These are phyloP conservation scores for Tritrichomonas musculus DNA, from an alignment of 208 protist genomes.

Conservation along the genomic window DNA sequence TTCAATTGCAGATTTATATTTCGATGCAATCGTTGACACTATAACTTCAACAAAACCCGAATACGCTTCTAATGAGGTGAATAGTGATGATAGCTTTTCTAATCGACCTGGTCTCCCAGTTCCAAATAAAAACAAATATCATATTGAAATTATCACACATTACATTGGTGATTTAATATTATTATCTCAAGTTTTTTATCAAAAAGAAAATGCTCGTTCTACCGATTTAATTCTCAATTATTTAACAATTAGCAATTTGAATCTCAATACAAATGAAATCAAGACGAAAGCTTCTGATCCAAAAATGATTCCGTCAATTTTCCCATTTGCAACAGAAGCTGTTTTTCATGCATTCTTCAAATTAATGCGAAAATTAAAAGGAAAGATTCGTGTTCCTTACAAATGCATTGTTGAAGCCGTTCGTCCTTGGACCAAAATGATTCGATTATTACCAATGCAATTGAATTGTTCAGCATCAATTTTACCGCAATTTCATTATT, in stretches of 20 bases:
- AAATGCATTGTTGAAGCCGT: neutral
- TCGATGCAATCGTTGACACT: neutral
- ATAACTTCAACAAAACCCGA: too few species aligned
- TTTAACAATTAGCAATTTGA: too few species aligned
- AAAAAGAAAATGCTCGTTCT: neutral
- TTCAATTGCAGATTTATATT: neutral
- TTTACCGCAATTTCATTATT: neutral
- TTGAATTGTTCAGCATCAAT: neutral
- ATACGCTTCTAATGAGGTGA: too few species aligned
- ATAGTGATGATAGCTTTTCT: too few species aligned
- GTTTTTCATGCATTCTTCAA: neutral
- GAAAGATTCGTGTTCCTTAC: neutral
- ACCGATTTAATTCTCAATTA: neutral
- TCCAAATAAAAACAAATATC: too few species aligned
- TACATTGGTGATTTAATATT: neutral
- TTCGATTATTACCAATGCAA: neutral
- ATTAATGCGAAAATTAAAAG: neutral
- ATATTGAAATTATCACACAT: neutral
- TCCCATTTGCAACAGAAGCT: neutral
- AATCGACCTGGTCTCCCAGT: too few species aligned
- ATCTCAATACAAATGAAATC: too few species aligned
- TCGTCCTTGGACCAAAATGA: neutral
- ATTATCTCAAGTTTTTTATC: neutral
- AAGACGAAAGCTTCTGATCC: neutral
- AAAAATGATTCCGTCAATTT: neutral